These are phyloP conservation scores for Mycena pura DNA, from an alignment of 768 basidiomycete genomes.

Conservation along the genomic window DNA sequence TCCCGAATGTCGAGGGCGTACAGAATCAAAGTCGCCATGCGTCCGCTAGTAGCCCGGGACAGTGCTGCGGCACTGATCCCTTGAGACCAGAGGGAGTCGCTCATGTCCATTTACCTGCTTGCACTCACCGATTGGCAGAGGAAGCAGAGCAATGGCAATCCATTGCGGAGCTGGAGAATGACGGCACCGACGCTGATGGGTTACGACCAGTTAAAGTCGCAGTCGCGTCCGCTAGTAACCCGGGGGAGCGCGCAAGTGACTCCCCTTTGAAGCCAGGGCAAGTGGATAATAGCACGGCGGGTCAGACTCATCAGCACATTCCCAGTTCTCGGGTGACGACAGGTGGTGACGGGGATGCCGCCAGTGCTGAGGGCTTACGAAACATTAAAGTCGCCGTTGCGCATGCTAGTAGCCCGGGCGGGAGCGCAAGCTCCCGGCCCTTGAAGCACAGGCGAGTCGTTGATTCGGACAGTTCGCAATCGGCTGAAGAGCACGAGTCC, in stretches of 20 bases:
- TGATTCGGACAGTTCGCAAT: background rate
- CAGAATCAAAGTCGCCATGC: constrained; percentile 9
- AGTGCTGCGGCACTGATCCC: constrained; percentile 10
- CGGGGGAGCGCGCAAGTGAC: background rate
- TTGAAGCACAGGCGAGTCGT: constrained; percentile 9
- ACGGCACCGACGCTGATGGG: background rate
- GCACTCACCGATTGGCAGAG: background rate
- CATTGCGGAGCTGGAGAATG: background rate
- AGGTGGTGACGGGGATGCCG: background rate
- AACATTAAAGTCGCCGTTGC: constrained; percentile 11
- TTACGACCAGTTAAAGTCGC: background rate
- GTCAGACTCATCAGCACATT: background rate
- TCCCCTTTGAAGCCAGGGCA: background rate
- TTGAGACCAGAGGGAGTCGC: constrained; percentile 4
- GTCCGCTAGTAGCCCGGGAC: constrained; percentile 16
- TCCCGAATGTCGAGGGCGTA: background rate
- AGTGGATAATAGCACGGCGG: background rate
- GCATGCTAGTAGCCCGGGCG: constrained; percentile 12
- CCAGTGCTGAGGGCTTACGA: constrained; percentile 10
- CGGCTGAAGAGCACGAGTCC: constrained; percentile 10
- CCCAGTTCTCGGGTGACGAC: background rate
- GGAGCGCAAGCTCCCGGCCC: constrained; percentile 6
- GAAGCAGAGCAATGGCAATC: background rate
- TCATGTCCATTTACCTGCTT: background rate
- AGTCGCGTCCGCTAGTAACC: constrained; percentile 1